Evolutionary conservation across 805 yeast species (phyloP).

Genomic region (Starmerella geochares): DNA sequence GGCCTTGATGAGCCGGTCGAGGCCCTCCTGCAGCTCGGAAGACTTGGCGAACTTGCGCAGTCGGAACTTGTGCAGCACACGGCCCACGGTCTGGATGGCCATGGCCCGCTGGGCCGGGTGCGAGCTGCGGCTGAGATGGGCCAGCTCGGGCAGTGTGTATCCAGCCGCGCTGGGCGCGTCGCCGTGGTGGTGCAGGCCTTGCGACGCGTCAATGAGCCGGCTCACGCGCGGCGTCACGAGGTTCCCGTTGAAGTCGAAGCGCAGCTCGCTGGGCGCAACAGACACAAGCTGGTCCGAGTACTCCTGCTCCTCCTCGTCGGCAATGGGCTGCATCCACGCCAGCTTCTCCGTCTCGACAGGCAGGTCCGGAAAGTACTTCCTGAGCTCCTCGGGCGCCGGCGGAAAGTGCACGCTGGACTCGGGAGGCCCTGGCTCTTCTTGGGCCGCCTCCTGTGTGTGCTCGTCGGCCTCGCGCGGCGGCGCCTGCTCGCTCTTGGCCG

Average conservation of each 20-base stretch:
- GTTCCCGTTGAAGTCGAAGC: slow-evolving; percentile 84
- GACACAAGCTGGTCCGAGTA: slow-evolving; percentile 43
- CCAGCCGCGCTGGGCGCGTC: slow-evolving; percentile 86
- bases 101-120: slow-evolving; percentile 78
- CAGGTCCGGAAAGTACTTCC: slow-evolving; percentile 78
- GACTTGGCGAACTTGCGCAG: slow-evolving; percentile 34
- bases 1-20: slow-evolving; percentile 21
- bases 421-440: too few relatives aligned
- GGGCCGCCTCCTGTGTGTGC: too few relatives aligned
- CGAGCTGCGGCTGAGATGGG: slow-evolving; percentile 66
- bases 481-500: not conserved
- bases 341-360: slow-evolving; percentile 72
- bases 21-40: slow-evolving; percentile 32
- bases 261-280: slow-evolving; percentile 44
- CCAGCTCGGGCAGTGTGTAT: slow-evolving; percentile 73
- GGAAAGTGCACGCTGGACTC: slow-evolving; percentile 30
- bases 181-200: slow-evolving; percentile 87
- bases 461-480: too few relatives aligned
- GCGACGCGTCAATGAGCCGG: slow-evolving; percentile 40
- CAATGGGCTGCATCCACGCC: slow-evolving; percentile 82
- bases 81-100: slow-evolving; percentile 77
- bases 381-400: slow-evolving; percentile 60
- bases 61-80: slow-evolving; percentile 74
- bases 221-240: slow-evolving; percentile 51
- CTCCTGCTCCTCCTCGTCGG: slow-evolving; percentile 31